A percentile compares a stretch with the other conserved stretches of the same genome.
Conservation (phyloP, 2,329 filamentous ascomycete genomes). For the Epichloe glyceriae region DNA sequence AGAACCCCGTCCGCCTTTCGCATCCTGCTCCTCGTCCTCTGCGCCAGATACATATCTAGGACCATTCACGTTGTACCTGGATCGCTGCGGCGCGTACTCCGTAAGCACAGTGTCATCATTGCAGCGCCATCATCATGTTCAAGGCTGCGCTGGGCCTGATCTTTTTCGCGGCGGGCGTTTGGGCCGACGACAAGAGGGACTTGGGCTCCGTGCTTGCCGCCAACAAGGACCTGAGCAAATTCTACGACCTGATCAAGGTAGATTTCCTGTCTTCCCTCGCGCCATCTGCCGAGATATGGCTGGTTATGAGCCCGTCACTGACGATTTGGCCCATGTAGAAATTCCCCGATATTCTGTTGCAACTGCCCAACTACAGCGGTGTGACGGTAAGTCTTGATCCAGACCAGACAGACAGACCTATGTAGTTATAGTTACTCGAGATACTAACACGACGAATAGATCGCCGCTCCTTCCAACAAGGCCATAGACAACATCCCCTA, state of each 20-base stretch:
- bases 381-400: slow-evolving; percentile 25
- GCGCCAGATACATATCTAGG: too few species aligned
- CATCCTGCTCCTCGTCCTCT: too few species aligned
- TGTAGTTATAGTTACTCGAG: too few species aligned
- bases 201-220: slow-evolving; percentile 26
- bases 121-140: slow-evolving; percentile 9
- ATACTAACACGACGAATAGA: slow-evolving; percentile 11
- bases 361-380: slow-evolving; percentile 29
- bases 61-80: too few species aligned
- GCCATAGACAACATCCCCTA: slow-evolving; percentile 44
- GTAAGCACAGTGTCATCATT: neutral
- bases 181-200: slow-evolving; percentile 16
- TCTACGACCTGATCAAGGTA: slow-evolving; percentile 31
- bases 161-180: slow-evolving; percentile 10
- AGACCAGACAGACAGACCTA: too few species aligned
- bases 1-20: too few species aligned
- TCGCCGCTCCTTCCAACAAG: slow-evolving; percentile 45
- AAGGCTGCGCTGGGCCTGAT: slow-evolving; percentile 10
- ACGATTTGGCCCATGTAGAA: slow-evolving; percentile 18
- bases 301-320: neutral
- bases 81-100: too few species aligned
- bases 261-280: neutral
- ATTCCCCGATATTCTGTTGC: slow-evolving; percentile 31
- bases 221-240: slow-evolving; percentile 30
- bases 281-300: neutral